A percentile compares a stretch with the other conserved stretches of the same genome.
These are phyloP conservation scores for Nitzschia sp. DNA, from an alignment of 108 stramenopile genomes.

Conservation along the genomic window DNA sequence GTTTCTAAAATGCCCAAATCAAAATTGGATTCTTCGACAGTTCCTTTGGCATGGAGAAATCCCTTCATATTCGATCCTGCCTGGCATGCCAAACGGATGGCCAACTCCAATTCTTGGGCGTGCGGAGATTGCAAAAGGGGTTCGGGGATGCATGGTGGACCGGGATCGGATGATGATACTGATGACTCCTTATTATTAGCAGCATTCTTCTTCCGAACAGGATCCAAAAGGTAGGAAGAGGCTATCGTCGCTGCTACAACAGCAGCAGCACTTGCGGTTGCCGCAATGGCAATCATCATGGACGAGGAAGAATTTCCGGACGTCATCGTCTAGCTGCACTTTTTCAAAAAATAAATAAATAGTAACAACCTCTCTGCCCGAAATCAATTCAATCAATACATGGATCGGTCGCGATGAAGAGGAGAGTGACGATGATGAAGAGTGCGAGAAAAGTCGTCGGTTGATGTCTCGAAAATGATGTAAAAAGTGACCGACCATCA, in stretches of 20 bases:
- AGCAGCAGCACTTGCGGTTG: background rate
- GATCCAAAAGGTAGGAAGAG: background rate
- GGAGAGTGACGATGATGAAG: no score
- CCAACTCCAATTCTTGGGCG: slow-evolving; percentile 34
- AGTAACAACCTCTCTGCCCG: no score
- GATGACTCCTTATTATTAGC: no score
- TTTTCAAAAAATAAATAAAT: no score
- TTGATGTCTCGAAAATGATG: no score
- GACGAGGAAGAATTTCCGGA: no score
- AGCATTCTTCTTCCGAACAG: no score
- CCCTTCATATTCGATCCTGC: slow-evolving; percentile 65
- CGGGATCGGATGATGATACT: background rate
- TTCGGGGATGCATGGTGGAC: slow-evolving; percentile 38
- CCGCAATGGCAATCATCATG: background rate
- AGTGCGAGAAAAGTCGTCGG: no score
- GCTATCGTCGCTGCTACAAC: background rate
- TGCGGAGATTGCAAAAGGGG: slow-evolving; percentile 15
- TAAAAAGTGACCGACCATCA: no score
- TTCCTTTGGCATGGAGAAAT: slow-evolving; percentile 73
- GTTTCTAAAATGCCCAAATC: slow-evolving; percentile 63
- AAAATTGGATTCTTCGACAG: slow-evolving; percentile 38
- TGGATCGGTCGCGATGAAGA: no score
- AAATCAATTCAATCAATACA: no score
- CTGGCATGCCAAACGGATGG: slow-evolving; percentile 39
- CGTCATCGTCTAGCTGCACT: no score